phyloP scores from a whole-genome alignment of 495 filamentous ascomycete genomes.

The Penicillium flavigenum region DNA sequence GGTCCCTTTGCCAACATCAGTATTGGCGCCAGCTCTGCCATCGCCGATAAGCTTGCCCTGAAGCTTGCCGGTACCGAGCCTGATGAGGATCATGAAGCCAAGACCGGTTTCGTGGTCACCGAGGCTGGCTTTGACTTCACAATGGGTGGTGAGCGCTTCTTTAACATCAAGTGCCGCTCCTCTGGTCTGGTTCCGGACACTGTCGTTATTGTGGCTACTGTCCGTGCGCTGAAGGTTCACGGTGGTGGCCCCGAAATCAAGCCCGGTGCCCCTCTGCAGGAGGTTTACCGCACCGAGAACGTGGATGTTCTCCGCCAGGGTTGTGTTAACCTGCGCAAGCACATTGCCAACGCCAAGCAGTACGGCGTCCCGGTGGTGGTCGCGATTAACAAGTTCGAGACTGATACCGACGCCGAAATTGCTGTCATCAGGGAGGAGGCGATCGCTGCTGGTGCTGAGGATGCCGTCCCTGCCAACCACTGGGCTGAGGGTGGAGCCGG shows the following conservation, averaged over 20 bases:
- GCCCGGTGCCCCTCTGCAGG: constrained; percentile 75
- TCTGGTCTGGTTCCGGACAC: constrained; percentile 90
- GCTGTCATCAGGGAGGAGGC: constrained; percentile 85
- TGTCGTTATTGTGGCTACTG: constrained; percentile 92
- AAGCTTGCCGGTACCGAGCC: constrained; percentile 94
- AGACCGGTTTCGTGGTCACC: constrained; percentile 93
- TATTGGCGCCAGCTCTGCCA: constrained; percentile 91
- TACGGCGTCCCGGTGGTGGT: constrained; percentile 97
- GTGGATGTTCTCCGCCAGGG: constrained; percentile 84
- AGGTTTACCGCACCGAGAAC: constrained; percentile 91
- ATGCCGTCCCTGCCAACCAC: constrained; percentile 92
- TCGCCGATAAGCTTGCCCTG: constrained; percentile 91
- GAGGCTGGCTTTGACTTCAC: constrained; percentile 99
- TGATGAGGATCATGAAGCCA: constrained; percentile 83
- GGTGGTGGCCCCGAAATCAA: constrained; percentile 91
- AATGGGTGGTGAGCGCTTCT: constrained; percentile 99
- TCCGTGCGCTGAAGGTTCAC: constrained; percentile 94
- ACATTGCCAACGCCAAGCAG: constrained; percentile 80
- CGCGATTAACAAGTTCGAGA: constrained; percentile 93
- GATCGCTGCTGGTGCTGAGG: constrained; percentile 87
- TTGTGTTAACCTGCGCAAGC: constrained; percentile 91
- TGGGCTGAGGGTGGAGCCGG: constrained; percentile 95
- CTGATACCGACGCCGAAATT: constrained; percentile 91
- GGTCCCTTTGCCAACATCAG: constrained; percentile 98
- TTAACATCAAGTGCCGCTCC: constrained; percentile 99